phyloP scores from a whole-genome alignment of 1,284 basidiomycete genomes.

The Pseudozyma sp. region DNA sequence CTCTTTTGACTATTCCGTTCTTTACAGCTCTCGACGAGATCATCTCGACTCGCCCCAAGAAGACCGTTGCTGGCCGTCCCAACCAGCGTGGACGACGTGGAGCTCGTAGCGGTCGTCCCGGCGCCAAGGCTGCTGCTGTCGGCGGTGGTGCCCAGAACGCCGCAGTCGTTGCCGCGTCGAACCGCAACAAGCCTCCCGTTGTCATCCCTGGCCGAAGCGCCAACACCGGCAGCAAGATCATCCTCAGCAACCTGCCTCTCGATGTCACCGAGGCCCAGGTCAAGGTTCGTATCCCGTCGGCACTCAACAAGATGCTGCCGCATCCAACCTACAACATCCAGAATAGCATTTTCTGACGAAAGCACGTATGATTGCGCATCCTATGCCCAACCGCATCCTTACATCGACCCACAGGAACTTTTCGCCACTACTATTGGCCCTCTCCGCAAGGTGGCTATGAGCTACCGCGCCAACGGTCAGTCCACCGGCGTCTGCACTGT shows the following conservation, averaged over 20 bases:
- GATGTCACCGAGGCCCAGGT: slow-evolving; percentile 95
- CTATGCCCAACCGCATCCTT: not conserved
- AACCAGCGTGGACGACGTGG: slow-evolving; percentile 43
- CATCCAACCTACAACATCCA: no score
- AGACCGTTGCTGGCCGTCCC: slow-evolving; percentile 39
- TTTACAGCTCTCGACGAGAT: slow-evolving; percentile 66
- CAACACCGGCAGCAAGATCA: slow-evolving; percentile 79
- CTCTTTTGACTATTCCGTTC: slow-evolving; percentile 8
- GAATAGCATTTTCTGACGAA: slow-evolving; percentile 2
- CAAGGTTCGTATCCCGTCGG: slow-evolving; percentile 73
- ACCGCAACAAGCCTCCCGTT: slow-evolving; percentile 65
- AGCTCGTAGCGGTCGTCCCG: slow-evolving; percentile 42
- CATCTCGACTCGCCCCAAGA: slow-evolving; percentile 62
- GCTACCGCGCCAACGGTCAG: slow-evolving; percentile 85
- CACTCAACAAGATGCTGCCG: no score
- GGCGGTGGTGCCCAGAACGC: slow-evolving; percentile 58
- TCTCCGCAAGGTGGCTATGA: slow-evolving; percentile 82
- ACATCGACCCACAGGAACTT: slow-evolving; percentile 75
- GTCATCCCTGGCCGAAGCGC: slow-evolving; percentile 64
- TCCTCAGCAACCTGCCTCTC: slow-evolving; percentile 92
- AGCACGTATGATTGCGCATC: not conserved
- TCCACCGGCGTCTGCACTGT: slow-evolving; percentile 91
- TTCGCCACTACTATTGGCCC: slow-evolving; percentile 91
- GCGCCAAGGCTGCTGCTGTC: slow-evolving; percentile 65
- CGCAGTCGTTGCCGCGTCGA: slow-evolving; percentile 60